phyloP scores from a whole-genome alignment of 345 rosid genomes.

The Odontarrhena argentea region DNA sequence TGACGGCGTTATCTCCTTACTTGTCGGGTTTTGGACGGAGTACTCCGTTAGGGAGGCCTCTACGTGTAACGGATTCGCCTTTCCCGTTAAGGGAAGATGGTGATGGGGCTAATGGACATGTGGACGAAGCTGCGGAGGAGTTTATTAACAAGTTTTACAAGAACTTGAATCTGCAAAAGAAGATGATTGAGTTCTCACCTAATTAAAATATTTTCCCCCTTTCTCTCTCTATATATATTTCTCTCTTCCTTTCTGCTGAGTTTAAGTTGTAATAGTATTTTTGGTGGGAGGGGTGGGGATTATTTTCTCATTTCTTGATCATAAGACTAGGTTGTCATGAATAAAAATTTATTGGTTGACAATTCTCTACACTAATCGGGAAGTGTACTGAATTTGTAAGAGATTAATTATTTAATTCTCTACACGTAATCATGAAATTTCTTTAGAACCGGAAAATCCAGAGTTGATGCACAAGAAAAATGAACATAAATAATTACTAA shows the following conservation, averaged over 20 bases:
- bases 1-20: conserved; percentile 71
- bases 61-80: conserved; percentile 95
- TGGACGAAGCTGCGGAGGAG: conserved; percentile 80
- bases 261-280: conserved; percentile 33
- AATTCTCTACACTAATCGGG: neutral
- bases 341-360: conserved; percentile 7
- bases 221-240: conserved; percentile 11
- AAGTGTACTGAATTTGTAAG: neutral
- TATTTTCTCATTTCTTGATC: conserved; percentile 35
- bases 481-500: too few relatives aligned
- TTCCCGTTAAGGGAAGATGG: conserved; percentile 64
- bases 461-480: too few relatives aligned
- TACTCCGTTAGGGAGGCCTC: conserved; percentile 65
- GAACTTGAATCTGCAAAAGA: conserved; percentile 61
- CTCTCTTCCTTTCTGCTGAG: conserved; percentile 8
- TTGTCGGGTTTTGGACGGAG: conserved; percentile 68
- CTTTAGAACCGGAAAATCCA: too few relatives aligned
- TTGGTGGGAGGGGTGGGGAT: conserved; percentile 20
- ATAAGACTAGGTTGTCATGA: conserved; percentile 25
- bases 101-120: conserved; percentile 52
- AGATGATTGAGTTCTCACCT: conserved; percentile 36
- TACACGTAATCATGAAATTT: too few relatives aligned
- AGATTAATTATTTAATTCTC: neutral
- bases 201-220: neutral
- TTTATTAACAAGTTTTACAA: conserved; percentile 75